Evolutionary conservation across 768 basidiomycete species (phyloP).

Genomic region (Butyriboletus loyo): DNA sequence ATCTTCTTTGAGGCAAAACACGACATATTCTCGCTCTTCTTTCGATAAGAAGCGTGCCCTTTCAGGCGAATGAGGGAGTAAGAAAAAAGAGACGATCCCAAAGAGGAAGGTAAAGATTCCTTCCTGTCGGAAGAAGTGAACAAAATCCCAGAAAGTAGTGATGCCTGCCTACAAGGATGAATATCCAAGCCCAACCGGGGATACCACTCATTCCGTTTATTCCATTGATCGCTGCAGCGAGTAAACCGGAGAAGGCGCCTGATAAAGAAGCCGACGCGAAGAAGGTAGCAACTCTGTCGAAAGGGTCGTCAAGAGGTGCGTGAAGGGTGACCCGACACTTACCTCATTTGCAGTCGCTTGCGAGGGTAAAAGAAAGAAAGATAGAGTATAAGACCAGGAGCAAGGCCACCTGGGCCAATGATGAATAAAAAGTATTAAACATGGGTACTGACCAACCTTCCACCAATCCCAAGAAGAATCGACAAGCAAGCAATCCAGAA

Average conservation of each 20-base stretch:
- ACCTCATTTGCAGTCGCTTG: conserved; percentile 25
- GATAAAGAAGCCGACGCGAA: conserved; percentile 49
- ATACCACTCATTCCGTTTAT: conserved; percentile 52
- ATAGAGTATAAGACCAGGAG: conserved; percentile 58
- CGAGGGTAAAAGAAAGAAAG: conserved; percentile 48
- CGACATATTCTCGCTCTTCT: conserved; percentile 50
- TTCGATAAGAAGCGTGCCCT: conserved; percentile 48
- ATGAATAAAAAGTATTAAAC: not conserved
- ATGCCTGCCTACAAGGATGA: conserved; percentile 39
- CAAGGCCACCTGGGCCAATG: conserved; percentile 44
- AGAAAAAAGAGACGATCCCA: conserved; percentile 48
- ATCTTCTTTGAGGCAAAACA: conserved; percentile 20
- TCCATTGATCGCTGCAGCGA: conserved; percentile 55
- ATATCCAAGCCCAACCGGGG: conserved; percentile 62
- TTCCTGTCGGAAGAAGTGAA: conserved; percentile 33
- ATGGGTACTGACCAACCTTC: conserved; percentile 44
- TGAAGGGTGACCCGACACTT: not conserved
- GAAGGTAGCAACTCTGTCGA: conserved; percentile 35
- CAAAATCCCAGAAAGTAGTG: not conserved
- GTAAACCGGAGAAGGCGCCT: conserved; percentile 60
- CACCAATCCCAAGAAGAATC: conserved; percentile 51
- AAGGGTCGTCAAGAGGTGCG: not conserved
- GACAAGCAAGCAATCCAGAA: conserved; percentile 56
- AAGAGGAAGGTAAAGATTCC: conserved; percentile 62
- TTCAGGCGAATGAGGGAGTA: conserved; percentile 45